Base-by-base conservation (phyloP, 495 filamentous ascomycete genomes). In the Collariella sp. region DNA sequence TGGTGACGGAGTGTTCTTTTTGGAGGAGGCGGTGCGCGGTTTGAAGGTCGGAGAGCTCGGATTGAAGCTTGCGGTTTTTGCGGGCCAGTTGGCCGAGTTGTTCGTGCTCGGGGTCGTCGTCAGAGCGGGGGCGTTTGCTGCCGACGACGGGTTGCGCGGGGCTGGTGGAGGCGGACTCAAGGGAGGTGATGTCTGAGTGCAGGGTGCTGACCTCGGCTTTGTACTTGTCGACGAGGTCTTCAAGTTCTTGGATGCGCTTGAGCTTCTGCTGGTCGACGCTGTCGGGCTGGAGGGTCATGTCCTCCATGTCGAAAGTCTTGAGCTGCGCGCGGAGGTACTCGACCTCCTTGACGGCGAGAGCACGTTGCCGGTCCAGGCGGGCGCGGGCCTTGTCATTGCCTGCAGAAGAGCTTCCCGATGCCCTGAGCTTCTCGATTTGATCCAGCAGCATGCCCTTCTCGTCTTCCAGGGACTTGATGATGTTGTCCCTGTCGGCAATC, bases 281-380 rank as follows among this genome's bases (percentile, higher is more conserved):
- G 15, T 88, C 86, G 2, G 83, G 77, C 52, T 91, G 82, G 71
- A 95, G 85, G 2, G 89, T 91, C 39, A 78, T 76, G 65, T 96
- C 91, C 69, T 97, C 94, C 22, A 83, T 79, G 56, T 96, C 91
- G 52, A 91, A 95, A 0, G 86, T 85, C 66, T 95, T 94, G 20
- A 96, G 72, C 62, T 99, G 93, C 5, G 87, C 91, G 15, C 94
- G 86, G 7, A 99, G 77, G 65, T 91, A 93, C 57, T 96, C 88
- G 7, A 94, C 88, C 65, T 99, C 94, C 62, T 95, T 95, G 19
- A 88, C 69, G 5, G 89, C 89, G 3, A 97, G 78, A 7, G 80
- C 80, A 52, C 87, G 84, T 65, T 96, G 91, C 35, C 91, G 76
- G 62, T 99, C 91, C 1, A 80, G 53, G 7, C 81, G 73, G 20